Base-by-base conservation (phyloP, 805 yeast species). In the Jamesozyma jinghongensis region DNA sequence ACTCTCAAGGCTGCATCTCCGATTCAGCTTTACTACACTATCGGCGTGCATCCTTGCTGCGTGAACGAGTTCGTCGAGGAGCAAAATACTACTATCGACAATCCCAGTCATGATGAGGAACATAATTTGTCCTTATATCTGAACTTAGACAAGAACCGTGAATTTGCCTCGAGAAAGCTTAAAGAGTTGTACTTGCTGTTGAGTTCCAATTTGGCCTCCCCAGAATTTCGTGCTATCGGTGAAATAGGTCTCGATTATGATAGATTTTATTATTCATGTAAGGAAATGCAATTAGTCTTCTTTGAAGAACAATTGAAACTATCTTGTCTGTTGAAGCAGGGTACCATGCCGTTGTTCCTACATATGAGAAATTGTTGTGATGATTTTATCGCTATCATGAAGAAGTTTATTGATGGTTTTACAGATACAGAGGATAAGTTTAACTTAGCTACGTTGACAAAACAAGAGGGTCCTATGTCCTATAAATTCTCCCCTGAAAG, bases 201-300 rank as follows among this genome's bases (percentile, higher is more conserved):
- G 45, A 49, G 62, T n/a, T 74, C 77, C 0, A 44, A 59, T 5
- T 50, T 63, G 1, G 83, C 62, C 25, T 54, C 65, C 7, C 82
- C 82, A 1, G 51, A 65, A 3, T 81, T 92, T 20, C 74, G 73
- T 52, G 92, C 96, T 1, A 81, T 88, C 64, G 99, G 99, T 12
- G 99, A 92, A 62, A 77, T 92, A 38, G 99, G 99, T 0, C 67
- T 92, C 36, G 99, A 92, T 57, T 90, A 88, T 57, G 99, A 92
- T 61, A 67, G 99, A 44, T 65, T 92, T 38, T 80, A 84, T 51
- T 83, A 77, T 54, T 75, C 96, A 0, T 67, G 83, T 2, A 75
- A 69, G 42, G 79, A 74, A 5, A 73, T 75, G 46, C 99, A 92
- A 59, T 50, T 65, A 30, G 54, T 68, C 19, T 83, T 76, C 62